Percentiles rank a stretch among this genome's conserved stretches.
These are phyloP conservation scores for Solanum habrochaites DNA, from an alignment of 257 asterid species.

Conservation along the genomic window DNA sequence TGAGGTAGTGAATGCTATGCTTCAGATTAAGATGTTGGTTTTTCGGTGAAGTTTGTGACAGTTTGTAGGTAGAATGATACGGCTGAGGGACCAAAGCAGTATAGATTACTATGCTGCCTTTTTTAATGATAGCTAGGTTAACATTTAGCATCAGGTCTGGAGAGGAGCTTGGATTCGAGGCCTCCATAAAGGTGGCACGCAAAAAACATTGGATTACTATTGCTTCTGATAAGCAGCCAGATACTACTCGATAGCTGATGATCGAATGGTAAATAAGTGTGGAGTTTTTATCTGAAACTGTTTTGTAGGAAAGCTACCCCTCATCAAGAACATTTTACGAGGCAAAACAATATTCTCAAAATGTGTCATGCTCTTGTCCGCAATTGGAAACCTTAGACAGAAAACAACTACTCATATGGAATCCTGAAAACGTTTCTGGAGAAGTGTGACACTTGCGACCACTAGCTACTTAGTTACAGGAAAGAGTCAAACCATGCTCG, in stretches of 20 bases:
- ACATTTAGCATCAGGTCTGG: background rate
- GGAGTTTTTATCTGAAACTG: slow-evolving; percentile 18
- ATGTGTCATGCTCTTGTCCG: slow-evolving; percentile 8
- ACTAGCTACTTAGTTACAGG: slow-evolving; percentile 19
- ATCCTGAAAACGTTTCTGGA: slow-evolving; percentile 33
- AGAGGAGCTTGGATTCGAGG: background rate
- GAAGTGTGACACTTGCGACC: slow-evolving; percentile 49
- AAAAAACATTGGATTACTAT: background rate
- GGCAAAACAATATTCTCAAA: slow-evolving; percentile 14
- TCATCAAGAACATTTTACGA: slow-evolving; percentile 16
- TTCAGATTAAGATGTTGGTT: background rate
- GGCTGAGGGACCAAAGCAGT: background rate
- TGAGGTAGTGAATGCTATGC: background rate
- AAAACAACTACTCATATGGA: slow-evolving; percentile 14
- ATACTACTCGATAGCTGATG: background rate
- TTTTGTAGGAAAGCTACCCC: slow-evolving; percentile 28
- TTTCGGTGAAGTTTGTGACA: background rate
- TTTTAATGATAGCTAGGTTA: background rate
- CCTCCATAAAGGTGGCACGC: background rate
- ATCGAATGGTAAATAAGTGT: slow-evolving; percentile 3
- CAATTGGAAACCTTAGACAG: background rate
- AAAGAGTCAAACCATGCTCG: slow-evolving; percentile 7
- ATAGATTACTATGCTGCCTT: background rate
- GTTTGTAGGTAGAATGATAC: background rate
- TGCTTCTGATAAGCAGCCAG: background rate